Percentiles rank a stretch among this genome's conserved stretches.
Conservation (phyloP, 2,329 filamentous ascomycete species). For the Byssoonygena ceratinophila region DNA sequence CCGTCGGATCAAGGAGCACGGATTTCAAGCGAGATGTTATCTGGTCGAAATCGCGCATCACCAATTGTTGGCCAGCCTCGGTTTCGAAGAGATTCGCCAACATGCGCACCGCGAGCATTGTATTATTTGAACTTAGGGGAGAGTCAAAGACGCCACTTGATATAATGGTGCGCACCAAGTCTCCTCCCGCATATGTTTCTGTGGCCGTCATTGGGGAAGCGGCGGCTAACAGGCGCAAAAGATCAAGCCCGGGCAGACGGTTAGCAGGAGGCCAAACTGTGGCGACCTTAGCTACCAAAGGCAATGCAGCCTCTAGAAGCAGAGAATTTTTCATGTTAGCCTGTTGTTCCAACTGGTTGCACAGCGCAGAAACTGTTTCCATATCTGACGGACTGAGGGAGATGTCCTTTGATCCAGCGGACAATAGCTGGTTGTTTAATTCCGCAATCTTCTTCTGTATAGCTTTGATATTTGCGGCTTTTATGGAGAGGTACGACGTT, state of each 20-base stretch:
- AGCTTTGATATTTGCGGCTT: slow-evolving; percentile 56
- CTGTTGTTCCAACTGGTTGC: slow-evolving; percentile 50
- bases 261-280: slow-evolving; percentile 71
- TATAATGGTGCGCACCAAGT: slow-evolving; percentile 52
- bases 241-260: slow-evolving; percentile 72
- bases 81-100: slow-evolving; percentile 78
- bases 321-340: slow-evolving; percentile 35
- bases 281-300: slow-evolving; percentile 59
- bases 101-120: slow-evolving; percentile 74
- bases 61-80: slow-evolving; percentile 56
- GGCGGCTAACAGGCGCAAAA: slow-evolving; percentile 71
- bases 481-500: slow-evolving; percentile 66
- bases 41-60: slow-evolving; percentile 48
- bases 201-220: slow-evolving; percentile 56
- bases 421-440: slow-evolving; percentile 58
- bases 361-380: slow-evolving; percentile 50
- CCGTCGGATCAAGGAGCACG: slow-evolving; percentile 45
- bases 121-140: slow-evolving; percentile 62
- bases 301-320: slow-evolving; percentile 45
- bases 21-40: slow-evolving; percentile 53
- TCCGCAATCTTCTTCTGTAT: slow-evolving; percentile 68
- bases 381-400: slow-evolving; percentile 65
- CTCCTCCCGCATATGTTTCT: slow-evolving; percentile 44
- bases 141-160: slow-evolving; percentile 48
- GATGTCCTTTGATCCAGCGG: slow-evolving; percentile 59